Base-by-base conservation (phyloP, 805 yeast species). In the Huiozyma sinensis region DNA sequence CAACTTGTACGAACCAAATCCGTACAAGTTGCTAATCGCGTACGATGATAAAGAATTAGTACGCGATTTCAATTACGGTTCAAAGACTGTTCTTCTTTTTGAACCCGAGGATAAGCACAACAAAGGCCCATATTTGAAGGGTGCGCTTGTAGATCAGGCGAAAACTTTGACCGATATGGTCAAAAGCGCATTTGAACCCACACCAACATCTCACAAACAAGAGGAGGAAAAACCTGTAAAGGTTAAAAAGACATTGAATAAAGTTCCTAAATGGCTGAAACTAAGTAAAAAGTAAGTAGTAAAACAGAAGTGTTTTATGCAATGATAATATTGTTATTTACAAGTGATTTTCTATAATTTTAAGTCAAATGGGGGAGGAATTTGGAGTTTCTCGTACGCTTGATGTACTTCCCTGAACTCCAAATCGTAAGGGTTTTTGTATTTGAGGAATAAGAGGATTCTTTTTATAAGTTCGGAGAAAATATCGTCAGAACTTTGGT, bases 1-100 rank as follows among this genome's bases (percentile, higher is more conserved):
- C 50, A 55, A 63, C 13, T 56, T 80, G 30, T 60, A 55, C n/a
- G 56, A 68, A 31, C 69, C 79, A 5, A 72, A 76, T 47, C 86
- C 86, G 3, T 57, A 65, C 27, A 50, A 54, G 8, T 44, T 53
- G 1, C 47, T 79, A 1, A 48, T 54, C 1, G 47, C 55, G 9
- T 63, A 64, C 41, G 51, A 58, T 0, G 44, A 50, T 47, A 24
- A 11, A 13, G 9, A 24, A 10, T 55, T 75, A 35, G 64, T 67
- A 1, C 53, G 53, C 0, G 71, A 70, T 39, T 60, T 68, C 42
- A 57, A 61, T 2, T 69, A 79, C 45, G 74, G 75, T 1, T 51
- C 71, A 10, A 71, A 78, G 46, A 74, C 71, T 7, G 52, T 75
- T 35, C 49, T 76, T 10, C 36, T 67, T 6, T 66, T 73, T 40